Evolutionary conservation across 2,329 filamentous ascomycete genomes (phyloP).

Genomic region (Penicillium sp.): DNA sequence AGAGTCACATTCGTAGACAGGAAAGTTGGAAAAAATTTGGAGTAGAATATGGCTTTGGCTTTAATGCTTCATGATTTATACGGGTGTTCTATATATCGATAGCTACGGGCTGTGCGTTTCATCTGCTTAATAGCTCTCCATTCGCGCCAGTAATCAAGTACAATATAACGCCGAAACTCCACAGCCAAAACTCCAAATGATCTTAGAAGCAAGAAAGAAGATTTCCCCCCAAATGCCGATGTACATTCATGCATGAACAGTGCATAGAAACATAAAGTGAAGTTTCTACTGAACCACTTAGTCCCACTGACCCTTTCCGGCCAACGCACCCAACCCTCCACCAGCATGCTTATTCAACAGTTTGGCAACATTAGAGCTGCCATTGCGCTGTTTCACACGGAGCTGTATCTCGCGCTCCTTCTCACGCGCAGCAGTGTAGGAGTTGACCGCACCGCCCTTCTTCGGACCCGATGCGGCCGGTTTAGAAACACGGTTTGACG

Average conservation of each 20-base stretch:
- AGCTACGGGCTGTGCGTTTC: no score
- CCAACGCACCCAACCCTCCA: slow-evolving; percentile 38
- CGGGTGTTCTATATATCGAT: no score
- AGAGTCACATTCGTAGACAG: not conserved
- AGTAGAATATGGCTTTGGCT: no score
- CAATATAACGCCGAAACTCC: not conserved
- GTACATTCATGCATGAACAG: not conserved
- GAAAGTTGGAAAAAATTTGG: no score
- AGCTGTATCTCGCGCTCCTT: slow-evolving; percentile 58
- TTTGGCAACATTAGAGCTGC: slow-evolving; percentile 31
- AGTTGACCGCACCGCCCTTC: slow-evolving; percentile 60
- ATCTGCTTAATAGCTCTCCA: no score
- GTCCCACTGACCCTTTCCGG: slow-evolving; percentile 43
- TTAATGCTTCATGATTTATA: no score
- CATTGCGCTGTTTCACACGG: slow-evolving; percentile 49
- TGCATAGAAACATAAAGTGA: not conserved
- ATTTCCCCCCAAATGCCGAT: not conserved
- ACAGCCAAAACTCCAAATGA: not conserved
- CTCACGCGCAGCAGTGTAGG: slow-evolving; percentile 55
- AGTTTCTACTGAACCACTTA: slow-evolving; percentile 14
- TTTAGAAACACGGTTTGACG: slow-evolving; percentile 28
- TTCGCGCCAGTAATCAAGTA: no score
- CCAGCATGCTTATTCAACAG: slow-evolving; percentile 43
- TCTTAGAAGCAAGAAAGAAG: not conserved
- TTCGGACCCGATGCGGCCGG: slow-evolving; percentile 52